Evolutionary conservation across 805 yeast species (phyloP).

Genomic region (Metschnikowia corniflorae): DNA sequence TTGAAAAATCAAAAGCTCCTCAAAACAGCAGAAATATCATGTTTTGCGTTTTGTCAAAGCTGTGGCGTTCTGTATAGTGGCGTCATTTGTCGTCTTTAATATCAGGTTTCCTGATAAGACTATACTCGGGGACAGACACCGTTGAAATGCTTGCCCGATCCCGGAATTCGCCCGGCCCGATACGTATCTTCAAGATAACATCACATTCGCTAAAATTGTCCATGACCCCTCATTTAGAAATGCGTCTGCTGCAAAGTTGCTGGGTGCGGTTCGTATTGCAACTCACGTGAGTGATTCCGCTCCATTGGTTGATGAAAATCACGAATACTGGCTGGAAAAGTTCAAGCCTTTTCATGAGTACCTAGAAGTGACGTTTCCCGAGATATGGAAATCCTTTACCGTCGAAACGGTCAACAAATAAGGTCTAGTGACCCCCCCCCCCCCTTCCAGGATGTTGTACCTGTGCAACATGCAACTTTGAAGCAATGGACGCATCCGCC

Average conservation of each 20-base stretch:
- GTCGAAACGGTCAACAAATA: conserved; percentile 55
- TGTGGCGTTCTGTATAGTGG: not conserved
- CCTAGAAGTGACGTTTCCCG: conserved; percentile 53
- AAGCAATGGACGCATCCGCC: conserved; percentile 67
- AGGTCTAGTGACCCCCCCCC: conserved; percentile 66
- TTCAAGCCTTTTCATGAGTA: conserved; percentile 47
- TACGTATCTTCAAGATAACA: conserved; percentile 18
- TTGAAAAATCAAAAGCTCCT: too few species aligned
- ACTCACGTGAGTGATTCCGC: conserved; percentile 33
- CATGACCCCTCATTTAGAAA: conserved; percentile 24
- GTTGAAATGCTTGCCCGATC: not conserved
- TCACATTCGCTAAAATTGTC: conserved; percentile 24
- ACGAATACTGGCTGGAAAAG: conserved; percentile 25
- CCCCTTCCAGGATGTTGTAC: conserved; percentile 83
- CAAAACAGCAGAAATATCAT: too few species aligned
- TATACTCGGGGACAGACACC: too few species aligned
- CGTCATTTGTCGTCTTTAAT: not conserved
- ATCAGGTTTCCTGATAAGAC: not conserved
- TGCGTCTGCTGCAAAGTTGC: conserved; percentile 21
- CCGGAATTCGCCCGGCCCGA: conserved; percentile 5
- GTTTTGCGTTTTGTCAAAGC: not conserved
- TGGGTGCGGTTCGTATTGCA: conserved; percentile 29
- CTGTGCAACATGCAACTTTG: conserved; percentile 57
- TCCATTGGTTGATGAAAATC: conserved; percentile 26
- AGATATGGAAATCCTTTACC: conserved; percentile 45